Conservation (phyloP, 1,284 basidiomycete species). For the Ganoderma multipileum region DNA sequence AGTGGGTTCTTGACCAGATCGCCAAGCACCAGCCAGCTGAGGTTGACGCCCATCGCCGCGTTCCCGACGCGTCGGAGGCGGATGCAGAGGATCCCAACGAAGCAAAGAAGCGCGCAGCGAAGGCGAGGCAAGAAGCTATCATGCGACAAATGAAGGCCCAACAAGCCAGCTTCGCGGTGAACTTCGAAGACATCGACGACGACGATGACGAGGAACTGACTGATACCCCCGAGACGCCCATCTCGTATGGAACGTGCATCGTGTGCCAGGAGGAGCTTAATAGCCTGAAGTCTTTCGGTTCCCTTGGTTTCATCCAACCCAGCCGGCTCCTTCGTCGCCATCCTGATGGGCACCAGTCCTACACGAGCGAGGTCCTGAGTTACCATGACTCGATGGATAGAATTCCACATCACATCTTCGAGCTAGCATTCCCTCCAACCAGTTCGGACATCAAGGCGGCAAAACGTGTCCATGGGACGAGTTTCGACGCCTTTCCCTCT, state of each 20-base stretch:
- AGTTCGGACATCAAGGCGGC: constrained; percentile 56
- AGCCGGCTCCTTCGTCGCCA: constrained; percentile 86
- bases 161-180: constrained; percentile 84
- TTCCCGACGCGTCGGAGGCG: constrained; percentile 46
- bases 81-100: constrained; percentile 63
- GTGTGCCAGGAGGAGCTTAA: constrained; percentile 97
- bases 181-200: constrained; percentile 68
- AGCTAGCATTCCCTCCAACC: constrained; percentile 60
- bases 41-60: constrained; percentile 57
- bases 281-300: constrained; percentile 80
- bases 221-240: constrained; percentile 52
- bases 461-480: constrained; percentile 52
- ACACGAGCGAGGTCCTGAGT: constrained; percentile 79
- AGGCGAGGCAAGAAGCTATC: constrained; percentile 86
- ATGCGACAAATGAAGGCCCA: constrained; percentile 94
- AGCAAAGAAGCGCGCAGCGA: constrained; percentile 81
- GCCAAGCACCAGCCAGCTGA: constrained; percentile 58
- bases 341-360: constrained; percentile 72
- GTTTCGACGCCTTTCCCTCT: constrained; percentile 80
- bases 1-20: constrained; percentile 79
- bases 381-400: constrained; percentile 76
- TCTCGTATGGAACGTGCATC: constrained; percentile 90
- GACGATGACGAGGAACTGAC: constrained; percentile 64
- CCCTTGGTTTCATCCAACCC: constrained; percentile 89
- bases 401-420: constrained; percentile 33